phyloP scores from a whole-genome alignment of 2,329 filamentous ascomycete genomes.

The Apiospora kogelbergensis region DNA sequence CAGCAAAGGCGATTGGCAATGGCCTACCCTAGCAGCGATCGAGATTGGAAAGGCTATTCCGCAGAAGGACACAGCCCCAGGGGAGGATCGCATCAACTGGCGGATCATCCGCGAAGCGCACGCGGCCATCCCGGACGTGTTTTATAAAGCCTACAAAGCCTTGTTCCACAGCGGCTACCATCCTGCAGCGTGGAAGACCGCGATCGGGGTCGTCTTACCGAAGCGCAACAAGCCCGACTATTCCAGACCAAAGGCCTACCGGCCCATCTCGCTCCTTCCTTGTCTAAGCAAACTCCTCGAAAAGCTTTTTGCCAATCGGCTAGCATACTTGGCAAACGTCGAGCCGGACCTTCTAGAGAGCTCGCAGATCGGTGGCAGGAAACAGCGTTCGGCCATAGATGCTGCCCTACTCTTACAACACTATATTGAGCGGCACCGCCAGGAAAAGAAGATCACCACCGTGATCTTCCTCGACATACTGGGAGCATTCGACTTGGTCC shows the following conservation, averaged over 20 bases:
- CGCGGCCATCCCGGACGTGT: no score
- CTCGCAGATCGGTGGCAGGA: neutral
- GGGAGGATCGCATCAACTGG: neutral
- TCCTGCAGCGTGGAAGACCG: neutral
- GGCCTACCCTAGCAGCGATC: no score
- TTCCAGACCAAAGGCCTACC: neutral
- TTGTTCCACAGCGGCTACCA: neutral
- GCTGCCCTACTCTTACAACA: neutral
- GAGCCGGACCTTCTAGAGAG: neutral
- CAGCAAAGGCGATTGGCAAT: no score
- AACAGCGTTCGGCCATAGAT: neutral
- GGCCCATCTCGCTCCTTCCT: conserved; percentile 3
- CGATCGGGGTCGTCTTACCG: neutral
- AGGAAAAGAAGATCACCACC: no score
- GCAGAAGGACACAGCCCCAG: no score
- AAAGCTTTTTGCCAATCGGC: neutral
- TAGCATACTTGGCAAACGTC: neutral
- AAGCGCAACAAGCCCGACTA: neutral
- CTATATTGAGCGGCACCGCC: no score
- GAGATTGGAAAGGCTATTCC: no score
- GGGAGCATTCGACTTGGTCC: neutral
- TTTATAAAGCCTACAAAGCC: neutral
- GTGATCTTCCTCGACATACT: neutral
- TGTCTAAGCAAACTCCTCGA: neutral
- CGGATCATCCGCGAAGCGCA: neutral